phyloP scores from a whole-genome alignment of 768 basidiomycete species.

The Pholiota conissans region DNA sequence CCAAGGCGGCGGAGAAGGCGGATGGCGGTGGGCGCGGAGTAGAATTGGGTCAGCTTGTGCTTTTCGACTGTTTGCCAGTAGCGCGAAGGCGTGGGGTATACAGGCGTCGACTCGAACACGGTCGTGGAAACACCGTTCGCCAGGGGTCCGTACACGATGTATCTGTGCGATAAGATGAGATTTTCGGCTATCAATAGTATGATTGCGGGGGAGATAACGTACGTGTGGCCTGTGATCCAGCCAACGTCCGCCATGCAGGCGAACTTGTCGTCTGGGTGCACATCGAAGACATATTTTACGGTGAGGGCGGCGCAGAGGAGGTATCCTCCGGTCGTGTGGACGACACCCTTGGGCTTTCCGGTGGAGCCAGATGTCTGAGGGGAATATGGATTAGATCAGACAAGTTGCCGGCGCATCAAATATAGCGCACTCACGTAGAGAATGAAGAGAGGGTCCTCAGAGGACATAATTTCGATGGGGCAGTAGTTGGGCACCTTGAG shows the following conservation, averaged over 20 bases:
- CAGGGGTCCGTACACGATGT: conserved; percentile 96
- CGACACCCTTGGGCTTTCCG: conserved; percentile 96
- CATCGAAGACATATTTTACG: conserved; percentile 96
- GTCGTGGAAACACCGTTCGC: conserved; percentile 80
- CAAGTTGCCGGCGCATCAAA: conserved; percentile 6
- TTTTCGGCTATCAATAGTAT: conserved; percentile 12
- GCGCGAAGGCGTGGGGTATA: conserved; percentile 93
- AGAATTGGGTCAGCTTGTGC: conserved; percentile 94
- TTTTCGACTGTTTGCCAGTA: conserved; percentile 97
- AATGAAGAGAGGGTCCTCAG: conserved; percentile 98
- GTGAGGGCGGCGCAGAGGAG: conserved; percentile 90
- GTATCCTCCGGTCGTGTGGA: conserved; percentile 88
- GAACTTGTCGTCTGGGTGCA: conserved; percentile 94
- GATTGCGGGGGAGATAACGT: conserved; percentile 17
- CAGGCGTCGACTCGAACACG: conserved; percentile 95
- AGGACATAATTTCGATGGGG: conserved; percentile 80
- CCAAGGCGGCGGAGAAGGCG: conserved; percentile 82
- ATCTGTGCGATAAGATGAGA: conserved; percentile 35
- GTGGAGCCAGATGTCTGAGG: conserved; percentile 88
- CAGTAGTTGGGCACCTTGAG: conserved; percentile 85
- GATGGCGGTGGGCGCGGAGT: conserved; percentile 94
- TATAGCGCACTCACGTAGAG: conserved; percentile 75
- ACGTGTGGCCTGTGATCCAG: conserved; percentile 98
- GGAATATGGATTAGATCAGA: conserved; percentile 2
- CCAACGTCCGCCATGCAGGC: conserved; percentile 99